Percentiles rank a stretch among this genome's conserved stretches.
Evolutionary conservation across 257 asterid species (phyloP).

Genomic region (Catharanthus roseus): DNA sequence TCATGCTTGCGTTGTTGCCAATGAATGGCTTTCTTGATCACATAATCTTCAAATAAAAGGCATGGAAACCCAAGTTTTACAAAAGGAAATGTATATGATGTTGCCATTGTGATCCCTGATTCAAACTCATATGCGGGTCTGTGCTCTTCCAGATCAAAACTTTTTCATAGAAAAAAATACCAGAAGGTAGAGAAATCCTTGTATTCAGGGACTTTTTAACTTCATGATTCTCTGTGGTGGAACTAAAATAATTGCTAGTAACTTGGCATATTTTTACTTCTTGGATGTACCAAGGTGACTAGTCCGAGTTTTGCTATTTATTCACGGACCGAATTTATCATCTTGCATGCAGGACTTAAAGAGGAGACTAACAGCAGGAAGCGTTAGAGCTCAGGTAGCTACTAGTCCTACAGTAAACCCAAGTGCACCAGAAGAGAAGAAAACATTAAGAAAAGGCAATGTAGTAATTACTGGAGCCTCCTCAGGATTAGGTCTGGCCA

Average conservation of each 20-base stretch:
- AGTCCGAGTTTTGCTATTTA: background rate
- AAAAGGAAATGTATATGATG: background rate
- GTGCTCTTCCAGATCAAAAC: background rate
- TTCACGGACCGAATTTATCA: background rate
- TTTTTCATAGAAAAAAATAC: background rate
- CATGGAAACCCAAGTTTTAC: background rate
- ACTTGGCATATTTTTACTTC: too few species aligned
- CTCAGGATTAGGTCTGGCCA: conserved; percentile 77
- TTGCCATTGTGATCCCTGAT: background rate
- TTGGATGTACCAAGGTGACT: background rate
- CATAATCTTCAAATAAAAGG: background rate
- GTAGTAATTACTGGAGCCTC: conserved; percentile 80
- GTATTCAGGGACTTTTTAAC: background rate
- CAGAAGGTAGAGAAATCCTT: background rate
- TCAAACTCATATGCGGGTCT: background rate
- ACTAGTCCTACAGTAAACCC: conserved; percentile 45
- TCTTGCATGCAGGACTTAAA: conserved; percentile 15
- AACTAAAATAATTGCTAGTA: background rate
- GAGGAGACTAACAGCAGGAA: conserved; percentile 26
- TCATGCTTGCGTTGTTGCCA: background rate
- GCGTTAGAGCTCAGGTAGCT: conserved; percentile 54
- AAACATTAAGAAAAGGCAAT: conserved; percentile 59
- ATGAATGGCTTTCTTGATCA: background rate
- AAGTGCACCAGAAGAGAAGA: conserved; percentile 46
- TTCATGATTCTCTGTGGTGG: background rate